phyloP scores from a whole-genome alignment of 2,329 filamentous ascomycete genomes.

The Penicillium corylophilum region DNA sequence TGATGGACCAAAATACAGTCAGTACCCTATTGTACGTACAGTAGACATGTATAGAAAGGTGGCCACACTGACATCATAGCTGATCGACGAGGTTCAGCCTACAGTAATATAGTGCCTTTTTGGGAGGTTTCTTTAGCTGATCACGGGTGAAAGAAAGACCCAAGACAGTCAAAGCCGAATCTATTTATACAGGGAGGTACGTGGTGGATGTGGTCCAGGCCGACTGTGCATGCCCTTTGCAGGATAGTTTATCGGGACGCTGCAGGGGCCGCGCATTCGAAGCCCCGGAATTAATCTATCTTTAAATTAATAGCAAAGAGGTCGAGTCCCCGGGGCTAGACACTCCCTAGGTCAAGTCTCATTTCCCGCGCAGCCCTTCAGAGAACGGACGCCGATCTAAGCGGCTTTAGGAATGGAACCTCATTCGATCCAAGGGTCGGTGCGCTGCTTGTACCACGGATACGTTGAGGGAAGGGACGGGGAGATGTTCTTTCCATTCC shows the following conservation, averaged over 20 bases:
- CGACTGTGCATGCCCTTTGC: background rate
- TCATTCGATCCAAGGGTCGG: slow-evolving; percentile 8
- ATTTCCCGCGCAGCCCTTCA: background rate
- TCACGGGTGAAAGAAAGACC: background rate
- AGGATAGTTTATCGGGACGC: background rate
- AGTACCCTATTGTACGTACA: no score
- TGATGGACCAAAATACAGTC: background rate
- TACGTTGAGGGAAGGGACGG: background rate
- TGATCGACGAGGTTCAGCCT: slow-evolving; percentile 1
- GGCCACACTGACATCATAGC: slow-evolving; percentile 1
- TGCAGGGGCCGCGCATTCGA: background rate
- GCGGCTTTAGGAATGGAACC: slow-evolving; percentile 1
- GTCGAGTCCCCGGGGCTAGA: background rate
- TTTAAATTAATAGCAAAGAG: slow-evolving; percentile 6
- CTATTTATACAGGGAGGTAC: background rate
- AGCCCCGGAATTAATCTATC: slow-evolving; percentile 4
- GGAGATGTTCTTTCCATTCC: background rate
- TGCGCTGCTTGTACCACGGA: background rate
- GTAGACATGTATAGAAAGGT: no score
- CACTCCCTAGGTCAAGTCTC: no score
- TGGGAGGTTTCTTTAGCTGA: slow-evolving; percentile 4
- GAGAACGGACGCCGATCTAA: slow-evolving; percentile 5
- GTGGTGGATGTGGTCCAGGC: background rate
- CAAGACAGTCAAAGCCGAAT: background rate
- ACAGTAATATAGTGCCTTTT: no score